phyloP scores from a whole-genome alignment of 1,139 yeast species.

The Pneumocystis murina region DNA sequence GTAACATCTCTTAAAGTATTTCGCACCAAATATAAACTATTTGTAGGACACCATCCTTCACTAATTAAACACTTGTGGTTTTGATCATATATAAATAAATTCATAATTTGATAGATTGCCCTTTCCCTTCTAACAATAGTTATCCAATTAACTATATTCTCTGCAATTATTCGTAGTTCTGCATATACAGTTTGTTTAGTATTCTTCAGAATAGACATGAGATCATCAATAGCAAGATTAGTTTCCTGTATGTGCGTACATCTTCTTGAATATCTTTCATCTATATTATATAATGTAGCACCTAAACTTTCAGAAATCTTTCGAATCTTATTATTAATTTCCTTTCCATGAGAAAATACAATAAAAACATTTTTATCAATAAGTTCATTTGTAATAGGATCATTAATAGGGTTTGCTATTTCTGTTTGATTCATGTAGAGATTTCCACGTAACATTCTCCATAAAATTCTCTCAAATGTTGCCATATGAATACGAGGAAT shows the following conservation, averaged over 20 bases:
- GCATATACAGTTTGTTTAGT: slow-evolving; percentile 57
- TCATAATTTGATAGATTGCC: slow-evolving; percentile 57
- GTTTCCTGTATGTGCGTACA: slow-evolving; percentile 42
- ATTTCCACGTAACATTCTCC: slow-evolving; percentile 90
- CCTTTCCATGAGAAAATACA: slow-evolving; percentile 76
- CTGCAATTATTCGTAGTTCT: slow-evolving; percentile 63
- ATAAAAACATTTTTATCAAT: slow-evolving; percentile 63
- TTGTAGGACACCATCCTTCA: slow-evolving; percentile 89
- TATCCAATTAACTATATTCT: slow-evolving; percentile 55
- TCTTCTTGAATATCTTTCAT: slow-evolving; percentile 43
- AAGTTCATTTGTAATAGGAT: slow-evolving; percentile 33
- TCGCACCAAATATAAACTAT: slow-evolving; percentile 35
- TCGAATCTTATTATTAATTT: slow-evolving; percentile 49
- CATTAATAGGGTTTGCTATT: slow-evolving; percentile 43
- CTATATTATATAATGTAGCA: slow-evolving; percentile 57
- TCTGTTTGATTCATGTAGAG: slow-evolving; percentile 60
- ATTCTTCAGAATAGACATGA: slow-evolving; percentile 54
- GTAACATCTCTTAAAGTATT: slow-evolving; percentile 40
- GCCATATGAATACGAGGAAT: slow-evolving; percentile 56
- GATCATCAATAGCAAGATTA: slow-evolving; percentile 44
- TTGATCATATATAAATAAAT: slow-evolving; percentile 69
- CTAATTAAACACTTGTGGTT: slow-evolving; percentile 80
- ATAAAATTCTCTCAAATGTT: slow-evolving; percentile 68
- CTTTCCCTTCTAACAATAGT: slow-evolving; percentile 57
- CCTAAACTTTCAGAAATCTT: slow-evolving; percentile 73